Percentiles rank a stretch among this genome's conserved stretches.
Conservation (phyloP, 495 filamentous ascomycete genomes). For the Trichoderma orchidacearum region DNA sequence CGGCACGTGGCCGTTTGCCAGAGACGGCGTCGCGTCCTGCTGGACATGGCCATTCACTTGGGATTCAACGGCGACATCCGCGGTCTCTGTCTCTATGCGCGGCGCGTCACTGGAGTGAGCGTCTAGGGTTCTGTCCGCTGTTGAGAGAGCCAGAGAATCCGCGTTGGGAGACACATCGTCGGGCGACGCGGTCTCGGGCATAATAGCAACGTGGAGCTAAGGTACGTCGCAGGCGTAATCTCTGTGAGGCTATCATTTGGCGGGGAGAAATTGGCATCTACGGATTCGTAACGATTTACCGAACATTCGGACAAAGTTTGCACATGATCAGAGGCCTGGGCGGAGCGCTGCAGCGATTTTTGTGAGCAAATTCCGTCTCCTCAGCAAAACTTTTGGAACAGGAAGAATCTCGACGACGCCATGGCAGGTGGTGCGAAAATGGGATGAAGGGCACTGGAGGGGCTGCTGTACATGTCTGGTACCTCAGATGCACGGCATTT, state of each 20-base stretch:
- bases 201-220: conserved; percentile 12
- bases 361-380: conserved; percentile 19
- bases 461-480: background rate
- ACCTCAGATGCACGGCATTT: background rate
- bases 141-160: conserved; percentile 12
- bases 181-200: conserved; percentile 17
- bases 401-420: conserved; percentile 16
- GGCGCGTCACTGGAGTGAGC: conserved; percentile 6
- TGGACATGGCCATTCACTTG: conserved; percentile 8
- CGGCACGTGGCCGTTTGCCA: conserved; percentile 1
- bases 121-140: conserved; percentile 2
- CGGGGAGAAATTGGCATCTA: conserved; percentile 49
- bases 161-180: conserved; percentile 18
- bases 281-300: conserved; percentile 37
- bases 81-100: background rate
- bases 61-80: background rate
- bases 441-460: background rate
- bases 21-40: background rate
- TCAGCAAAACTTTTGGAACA: conserved; percentile 32
- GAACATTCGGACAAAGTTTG: conserved; percentile 45
- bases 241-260: conserved; percentile 51
- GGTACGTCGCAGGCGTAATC: conserved; percentile 40
- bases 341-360: conserved; percentile 25
- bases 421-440: background rate
- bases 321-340: conserved; percentile 38